These are phyloP conservation scores for Striga asiatica DNA, from an alignment of 257 asterid genomes.

Conservation along the genomic window DNA sequence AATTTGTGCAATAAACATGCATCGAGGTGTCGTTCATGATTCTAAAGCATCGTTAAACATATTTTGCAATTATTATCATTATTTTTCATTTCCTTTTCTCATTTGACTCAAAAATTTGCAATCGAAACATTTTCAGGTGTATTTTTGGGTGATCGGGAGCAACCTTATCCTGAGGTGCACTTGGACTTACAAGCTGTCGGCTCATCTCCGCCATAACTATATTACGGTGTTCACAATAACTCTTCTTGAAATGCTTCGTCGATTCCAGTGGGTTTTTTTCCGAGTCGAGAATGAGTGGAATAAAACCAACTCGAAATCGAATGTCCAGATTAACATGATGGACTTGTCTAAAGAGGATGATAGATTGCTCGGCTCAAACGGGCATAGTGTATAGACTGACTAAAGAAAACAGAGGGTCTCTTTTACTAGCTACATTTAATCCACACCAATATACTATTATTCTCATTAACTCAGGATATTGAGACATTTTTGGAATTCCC, in stretches of 20 bases:
- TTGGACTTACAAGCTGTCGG: not conserved
- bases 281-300: slow-evolving; percentile 2
- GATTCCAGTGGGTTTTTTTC: not conserved
- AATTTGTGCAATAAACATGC: no score
- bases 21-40: not conserved
- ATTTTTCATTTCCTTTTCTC: no score
- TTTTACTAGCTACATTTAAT: not conserved
- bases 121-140: slow-evolving; percentile 50
- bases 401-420: not conserved
- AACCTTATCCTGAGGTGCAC: not conserved
- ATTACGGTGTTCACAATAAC: not conserved
- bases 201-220: slow-evolving; percentile 1
- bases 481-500: no score
- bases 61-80: no score
- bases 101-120: no score
- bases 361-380: not conserved
- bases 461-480: no score
- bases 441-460: no score
- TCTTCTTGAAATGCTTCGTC: not conserved
- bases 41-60: no score
- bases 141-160: not conserved
- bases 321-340: slow-evolving; percentile 1
- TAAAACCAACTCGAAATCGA: not conserved
- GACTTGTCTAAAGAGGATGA: not conserved
- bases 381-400: not conserved